These are phyloP conservation scores for Cytospora paraplurivora DNA, from an alignment of 2,329 filamentous ascomycete genomes.

Conservation along the genomic window DNA sequence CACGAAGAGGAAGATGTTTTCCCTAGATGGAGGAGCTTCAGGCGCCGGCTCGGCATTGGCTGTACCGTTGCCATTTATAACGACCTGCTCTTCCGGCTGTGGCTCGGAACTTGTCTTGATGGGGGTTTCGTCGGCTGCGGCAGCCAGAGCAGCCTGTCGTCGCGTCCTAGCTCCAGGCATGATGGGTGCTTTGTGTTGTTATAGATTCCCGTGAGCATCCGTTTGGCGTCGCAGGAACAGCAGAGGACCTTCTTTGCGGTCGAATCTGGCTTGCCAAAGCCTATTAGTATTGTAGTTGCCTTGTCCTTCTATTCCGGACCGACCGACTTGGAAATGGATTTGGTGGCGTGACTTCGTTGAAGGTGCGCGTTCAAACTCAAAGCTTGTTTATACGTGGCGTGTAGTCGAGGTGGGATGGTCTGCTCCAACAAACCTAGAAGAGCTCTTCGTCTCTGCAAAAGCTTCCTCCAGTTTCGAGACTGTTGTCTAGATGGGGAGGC, in stretches of 20 bases:
- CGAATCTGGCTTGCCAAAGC: slow-evolving; percentile 9
- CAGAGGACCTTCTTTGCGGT: slow-evolving; percentile 1
- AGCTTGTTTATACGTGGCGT: slow-evolving; percentile 17
- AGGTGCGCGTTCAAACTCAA: neutral
- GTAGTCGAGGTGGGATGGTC: neutral
- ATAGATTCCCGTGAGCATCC: neutral
- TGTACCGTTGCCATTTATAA: slow-evolving; percentile 51
- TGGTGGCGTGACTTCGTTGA: slow-evolving; percentile 7
- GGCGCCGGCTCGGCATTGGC: slow-evolving; percentile 41
- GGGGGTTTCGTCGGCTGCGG: slow-evolving; percentile 31
- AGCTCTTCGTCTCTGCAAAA: neutral
- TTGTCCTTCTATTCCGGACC: slow-evolving; percentile 7
- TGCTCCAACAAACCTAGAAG: neutral
- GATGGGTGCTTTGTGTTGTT: slow-evolving; percentile 6
- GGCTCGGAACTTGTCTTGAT: slow-evolving; percentile 36
- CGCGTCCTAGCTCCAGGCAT: slow-evolving; percentile 32
- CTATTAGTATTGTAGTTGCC: neutral
- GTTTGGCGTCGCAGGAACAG: neutral
- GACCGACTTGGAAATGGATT: slow-evolving; percentile 11
- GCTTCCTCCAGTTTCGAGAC: neutral
- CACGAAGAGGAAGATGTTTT: slow-evolving; percentile 82
- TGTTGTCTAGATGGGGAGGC: neutral
- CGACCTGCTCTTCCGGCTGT: slow-evolving; percentile 30
- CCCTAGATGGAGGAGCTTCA: slow-evolving; percentile 45
- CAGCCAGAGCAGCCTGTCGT: slow-evolving; percentile 31